Evolutionary conservation across 352 stramenopile species (phyloP), one percentile per base, ranked within the genome.

Genomic region (Pythium dissotocum): DNA sequence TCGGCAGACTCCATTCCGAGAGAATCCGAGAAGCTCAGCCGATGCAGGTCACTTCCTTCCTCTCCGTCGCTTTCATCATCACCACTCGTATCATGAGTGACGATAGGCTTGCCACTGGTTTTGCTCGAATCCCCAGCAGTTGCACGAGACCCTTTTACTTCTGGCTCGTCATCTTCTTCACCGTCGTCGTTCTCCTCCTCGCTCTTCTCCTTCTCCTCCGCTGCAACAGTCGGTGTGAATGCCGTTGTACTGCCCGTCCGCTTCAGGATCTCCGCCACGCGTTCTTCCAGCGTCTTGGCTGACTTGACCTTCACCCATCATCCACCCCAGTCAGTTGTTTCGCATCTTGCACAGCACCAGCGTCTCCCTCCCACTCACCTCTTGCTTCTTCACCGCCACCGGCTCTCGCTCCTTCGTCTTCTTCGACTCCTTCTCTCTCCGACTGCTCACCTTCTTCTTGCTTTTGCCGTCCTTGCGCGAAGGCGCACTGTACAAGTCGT

Each of bases 1-100:
- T 95, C 87, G 16, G 84, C 82, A 1, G 84, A 92, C 38, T 81
- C 77, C 63, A 95, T 79, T 4, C 84, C 85, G 1, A 94, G 75
- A 0, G 87, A 95, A 55, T 95, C 87, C 0, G 82, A 93, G 18
- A 80, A 62, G 58, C 77, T 86, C 9, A 78, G 78, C 2, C 67
- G 69, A 44, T 76, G 77, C 0, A 65, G 58, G 13, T 74, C 65
- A 10, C 57, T 70, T 9, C 58, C 53, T 3, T 61, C 52, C 13
- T 71, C 61, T n/a, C 58, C 58, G 42, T 63, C 30, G 4, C 51
- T 63, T 2, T 21, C 38, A 24, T 30, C 21, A 18, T 35, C 51
- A 6, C 44, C 32, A 52, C 6, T 63, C 9, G 24, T 12, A 40
- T 59, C 51, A 5, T 28, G 12, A 16, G 40, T 9, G 26, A 9